Evolutionary conservation across 306 rosid species (phyloP), one percentile per base, ranked within the genome.

Genomic region (Trichosanthes truncata): DNA sequence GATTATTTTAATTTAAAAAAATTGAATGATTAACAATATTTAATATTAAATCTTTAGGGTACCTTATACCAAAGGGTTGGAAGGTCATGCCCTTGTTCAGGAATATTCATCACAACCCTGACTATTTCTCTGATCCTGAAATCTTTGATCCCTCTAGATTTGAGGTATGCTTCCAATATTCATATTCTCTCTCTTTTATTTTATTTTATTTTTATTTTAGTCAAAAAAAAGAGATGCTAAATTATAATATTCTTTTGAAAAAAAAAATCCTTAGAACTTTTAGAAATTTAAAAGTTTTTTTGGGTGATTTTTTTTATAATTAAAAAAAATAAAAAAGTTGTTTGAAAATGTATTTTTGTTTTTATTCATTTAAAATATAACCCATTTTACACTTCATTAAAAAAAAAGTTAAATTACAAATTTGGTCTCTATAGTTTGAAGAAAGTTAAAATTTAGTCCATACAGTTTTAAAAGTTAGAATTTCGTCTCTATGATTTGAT

Each of bases 51-150:
- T 61, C 60, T 87, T 55, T 78, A 94, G 97, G 98, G 55, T 94
- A 86, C 86, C 86, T 92, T 45, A 94, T 94, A 65, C 98, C 98
- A 52, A 94, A 94, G 86, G 98, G 98, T 49, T 94, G 98, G 98
- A 94, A 94, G 82, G 98, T 91, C n/a, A 86, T 94, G 98, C 98
- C 98, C 80, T 84, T 94, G 59, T 94, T 94, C 79, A 84, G 98
- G 87, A 92, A 86, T 82, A 92, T 94, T 88, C 98, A 94, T 85
- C 96, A 94, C 66, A 91, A 85, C 84, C 91, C 93, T 74, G 90
- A 94, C 74, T 84, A 89, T 67, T 91, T 87, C 88, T 66, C 91
- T 56, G 79, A 83, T 74, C 98, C 98, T 76, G 91, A 89, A 4
- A 89, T 72, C 45, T 94, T 94, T 87, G 94, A 94, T 79, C 89